Base-by-base conservation (phyloP, 495 filamentous ascomycete genomes). In the Lophium mytilinum region DNA sequence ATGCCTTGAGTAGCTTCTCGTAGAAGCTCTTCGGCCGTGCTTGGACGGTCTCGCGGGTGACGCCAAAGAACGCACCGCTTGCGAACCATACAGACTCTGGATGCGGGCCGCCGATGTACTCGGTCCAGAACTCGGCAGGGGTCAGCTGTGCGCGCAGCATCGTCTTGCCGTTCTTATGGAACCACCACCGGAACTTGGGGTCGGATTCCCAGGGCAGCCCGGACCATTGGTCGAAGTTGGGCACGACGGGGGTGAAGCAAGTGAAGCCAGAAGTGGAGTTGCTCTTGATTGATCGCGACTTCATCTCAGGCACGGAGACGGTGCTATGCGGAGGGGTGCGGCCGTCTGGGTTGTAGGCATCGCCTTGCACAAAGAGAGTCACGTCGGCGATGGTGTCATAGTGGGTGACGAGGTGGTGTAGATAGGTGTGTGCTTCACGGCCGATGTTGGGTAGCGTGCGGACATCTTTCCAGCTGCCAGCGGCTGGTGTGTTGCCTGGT, bases 321-420 rank as follows among this genome's bases (percentile, higher is more conserved):
- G 41, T 45, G 15, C 15, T 45, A 14, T 45, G 41, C 8, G 41
- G 41, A 45, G 41, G 41, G 7, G 41, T 45, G 8, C 41, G 15
- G 15, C 41, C 41, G 19, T 45, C 41, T 36, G 67, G 60, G 37
- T 72, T 71, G 42, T 77, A 73, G 37, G 71, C 59, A 36, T 72
- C 68, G 8, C 72, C 74, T 65, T 76, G 75, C 17, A 77, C 66
- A 60, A 78, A 78, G 48, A 78, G 53, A 1, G 74, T 77, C 55
- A 77, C 69, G 35, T 65, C 62, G 18, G 75, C 73, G 8, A 78
- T 66, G 9, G 62, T 48, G 42, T 77, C 72, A 70, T 73, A 78
- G 37, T 69, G 56, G n/a, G 61, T 53, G 2, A 72, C 48, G 43
- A 78, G 75, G 50, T 78, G 75, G 51, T 62, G 37, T 33, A 78